These are phyloP conservation scores for Candida tetrigidarum DNA, from an alignment of 1,139 yeast genomes.

Conservation along the genomic window DNA sequence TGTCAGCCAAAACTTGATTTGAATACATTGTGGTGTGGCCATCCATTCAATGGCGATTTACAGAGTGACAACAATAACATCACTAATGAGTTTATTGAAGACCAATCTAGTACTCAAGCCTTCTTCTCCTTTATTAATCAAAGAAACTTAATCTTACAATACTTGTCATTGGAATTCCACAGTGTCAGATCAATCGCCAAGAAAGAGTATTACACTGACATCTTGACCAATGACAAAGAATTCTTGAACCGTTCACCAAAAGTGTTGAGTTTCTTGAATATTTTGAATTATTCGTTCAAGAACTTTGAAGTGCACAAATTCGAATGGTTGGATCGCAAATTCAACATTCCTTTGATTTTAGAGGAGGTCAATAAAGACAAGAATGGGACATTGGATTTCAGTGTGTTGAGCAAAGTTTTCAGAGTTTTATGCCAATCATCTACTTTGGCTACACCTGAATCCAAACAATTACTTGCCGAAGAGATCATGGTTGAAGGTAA, in stretches of 20 bases:
- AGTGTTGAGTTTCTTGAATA: constrained; percentile 69
- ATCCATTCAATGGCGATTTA: constrained; percentile 46
- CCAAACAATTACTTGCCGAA: constrained; percentile 27
- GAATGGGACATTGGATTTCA: constrained; percentile 23
- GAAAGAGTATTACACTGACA: constrained; percentile 55
- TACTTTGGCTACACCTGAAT: constrained; percentile 24
- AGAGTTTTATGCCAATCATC: constrained; percentile 28
- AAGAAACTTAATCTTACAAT: constrained; percentile 65
- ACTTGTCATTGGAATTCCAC: constrained; percentile 75
- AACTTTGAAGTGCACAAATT: constrained; percentile 41
- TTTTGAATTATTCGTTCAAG: constrained; percentile 58
- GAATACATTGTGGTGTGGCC: constrained; percentile 55
- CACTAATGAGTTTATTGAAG: constrained; percentile 37
- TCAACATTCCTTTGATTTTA: constrained; percentile 32
- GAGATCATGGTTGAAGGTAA: constrained; percentile 33
- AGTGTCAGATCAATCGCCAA: constrained; percentile 62
- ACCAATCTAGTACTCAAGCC: constrained; percentile 49
- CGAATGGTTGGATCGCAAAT: constrained; percentile 43
- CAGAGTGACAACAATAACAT: constrained; percentile 25
- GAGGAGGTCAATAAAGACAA: constrained; percentile 25
- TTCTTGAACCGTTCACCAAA: constrained; percentile 60
- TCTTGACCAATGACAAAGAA: constrained; percentile 53
- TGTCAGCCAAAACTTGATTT: constrained; percentile 58
- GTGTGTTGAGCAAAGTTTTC: constrained; percentile 27
- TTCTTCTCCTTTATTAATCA: constrained; percentile 65